A percentile compares a stretch with the other conserved stretches of the same genome.
Evolutionary conservation across 1,284 basidiomycete species (phyloP).

Genomic region (Dichomitus squalens): DNA sequence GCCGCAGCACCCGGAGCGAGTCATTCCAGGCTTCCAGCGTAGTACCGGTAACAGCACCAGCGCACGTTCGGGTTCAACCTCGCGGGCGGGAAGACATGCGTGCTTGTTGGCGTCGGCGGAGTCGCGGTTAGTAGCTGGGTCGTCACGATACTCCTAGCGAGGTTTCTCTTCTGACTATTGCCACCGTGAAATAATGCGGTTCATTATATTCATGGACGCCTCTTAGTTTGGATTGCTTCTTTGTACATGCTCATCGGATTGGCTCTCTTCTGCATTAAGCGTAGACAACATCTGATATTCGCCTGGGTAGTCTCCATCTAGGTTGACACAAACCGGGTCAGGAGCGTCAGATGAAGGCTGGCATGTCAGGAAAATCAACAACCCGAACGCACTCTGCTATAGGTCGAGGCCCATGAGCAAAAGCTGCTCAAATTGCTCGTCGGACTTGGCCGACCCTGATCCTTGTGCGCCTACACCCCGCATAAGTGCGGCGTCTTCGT

Average conservation of each 20-base stretch:
- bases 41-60: background rate
- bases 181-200: too few relatives aligned
- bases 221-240: too few relatives aligned
- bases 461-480: slow-evolving; percentile 54
- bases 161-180: background rate
- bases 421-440: slow-evolving; percentile 71
- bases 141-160: background rate
- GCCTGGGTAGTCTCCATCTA: too few relatives aligned
- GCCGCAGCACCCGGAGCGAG: background rate
- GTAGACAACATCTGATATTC: too few relatives aligned
- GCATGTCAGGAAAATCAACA: background rate
- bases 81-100: background rate
- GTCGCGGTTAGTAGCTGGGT: background rate
- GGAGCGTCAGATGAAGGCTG: background rate
- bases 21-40: too few relatives aligned
- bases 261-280: too few relatives aligned
- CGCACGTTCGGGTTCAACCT: too few relatives aligned
- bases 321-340: too few relatives aligned
- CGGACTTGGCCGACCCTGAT: slow-evolving; percentile 45
- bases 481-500: slow-evolving; percentile 54
- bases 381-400: background rate
- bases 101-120: background rate
- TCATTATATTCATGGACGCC: too few relatives aligned
- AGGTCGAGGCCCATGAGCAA: slow-evolving; percentile 50
- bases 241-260: too few relatives aligned